Base-by-base conservation (phyloP, 306 rosid genomes). In the Cajanus cajan region DNA sequence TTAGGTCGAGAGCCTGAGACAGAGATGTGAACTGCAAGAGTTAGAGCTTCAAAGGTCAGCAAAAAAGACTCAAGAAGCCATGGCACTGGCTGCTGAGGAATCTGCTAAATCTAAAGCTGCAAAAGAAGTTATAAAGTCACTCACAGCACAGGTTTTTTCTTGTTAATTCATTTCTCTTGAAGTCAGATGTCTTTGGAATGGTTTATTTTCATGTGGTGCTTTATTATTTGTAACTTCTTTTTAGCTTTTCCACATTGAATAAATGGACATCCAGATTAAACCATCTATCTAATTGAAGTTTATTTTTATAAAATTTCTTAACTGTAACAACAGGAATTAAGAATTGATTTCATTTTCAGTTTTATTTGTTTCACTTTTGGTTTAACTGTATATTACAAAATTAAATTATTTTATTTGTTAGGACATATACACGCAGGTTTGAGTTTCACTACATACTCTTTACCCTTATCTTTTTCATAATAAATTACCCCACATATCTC, bases 61-160 rank as follows among this genome's bases (percentile, higher is more conserved):
- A 47, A 96, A 83, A 90, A 93, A 87, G 84, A 86, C 92, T 78
- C 92, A 93, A 71, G 97, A 96, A 71, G 96, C 97, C 76, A 85
- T 86, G 83, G 82, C 93, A 66, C 43, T 88, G 63, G 97, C 94
- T 78, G 86, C 96, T 3, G 99, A 96, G 78, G 99, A 96, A 80
- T 85, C 97, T 85, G 82, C 87, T 36, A 96, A 90, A 87, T 90
- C 88, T 81, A 86, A 83, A 84, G 93, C 96, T 48, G 98, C 97
- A 31, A 96, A 96, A 88, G 98, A 96, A 86, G 99, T 91, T 76
- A 96, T 96, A 73, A 96, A 90, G 87, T 87, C 95, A 47, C 96
- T 96, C 39, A 85, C 99, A 0, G 89, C 97, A 58, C 96, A 96
- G 99, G 99, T 96, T 25, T 65, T 28, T 80, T 72, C 84, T 81